These are phyloP conservation scores for Leucoagaricus sp. DNA, from an alignment of 1,284 basidiomycete species.

Conservation along the genomic window DNA sequence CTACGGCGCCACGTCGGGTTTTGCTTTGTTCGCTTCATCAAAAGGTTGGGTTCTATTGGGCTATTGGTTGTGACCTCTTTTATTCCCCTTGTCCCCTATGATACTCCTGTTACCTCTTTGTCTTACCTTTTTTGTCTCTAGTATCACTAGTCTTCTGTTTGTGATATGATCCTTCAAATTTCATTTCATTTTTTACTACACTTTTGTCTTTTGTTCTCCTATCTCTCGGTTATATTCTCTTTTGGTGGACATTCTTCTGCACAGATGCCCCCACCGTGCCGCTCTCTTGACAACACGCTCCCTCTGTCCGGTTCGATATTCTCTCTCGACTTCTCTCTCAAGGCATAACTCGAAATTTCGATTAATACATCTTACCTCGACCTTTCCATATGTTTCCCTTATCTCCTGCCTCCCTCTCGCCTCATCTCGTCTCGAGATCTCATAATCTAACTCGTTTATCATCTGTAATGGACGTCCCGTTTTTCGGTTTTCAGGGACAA, in stretches of 20 bases:
- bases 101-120: conserved; percentile 14
- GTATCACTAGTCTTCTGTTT: conserved; percentile 13
- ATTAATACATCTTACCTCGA: conserved; percentile 11
- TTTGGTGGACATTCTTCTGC: conserved; percentile 11
- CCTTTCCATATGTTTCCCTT: neutral
- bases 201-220: neutral
- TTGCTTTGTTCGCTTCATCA: conserved; percentile 13
- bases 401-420: neutral
- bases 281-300: conserved; percentile 13
- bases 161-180: conserved; percentile 12
- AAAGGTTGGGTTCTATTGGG: conserved; percentile 45
- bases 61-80: conserved; percentile 59
- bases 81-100: conserved; percentile 24
- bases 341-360: conserved; percentile 6
- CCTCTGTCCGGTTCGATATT: conserved; percentile 5
- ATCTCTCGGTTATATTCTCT: neutral
- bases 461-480: conserved; percentile 15
- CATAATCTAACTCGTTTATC: conserved; percentile 14
- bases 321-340: neutral
- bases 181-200: neutral
- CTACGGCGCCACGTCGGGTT: conserved; percentile 19
- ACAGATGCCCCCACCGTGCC: conserved; percentile 8
- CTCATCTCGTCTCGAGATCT: neutral
- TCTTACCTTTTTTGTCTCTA: conserved; percentile 15
- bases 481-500: conserved; percentile 1